Base-by-base conservation (phyloP, 2,329 filamentous ascomycete species). In the Aspergillus novofumigatus region DNA sequence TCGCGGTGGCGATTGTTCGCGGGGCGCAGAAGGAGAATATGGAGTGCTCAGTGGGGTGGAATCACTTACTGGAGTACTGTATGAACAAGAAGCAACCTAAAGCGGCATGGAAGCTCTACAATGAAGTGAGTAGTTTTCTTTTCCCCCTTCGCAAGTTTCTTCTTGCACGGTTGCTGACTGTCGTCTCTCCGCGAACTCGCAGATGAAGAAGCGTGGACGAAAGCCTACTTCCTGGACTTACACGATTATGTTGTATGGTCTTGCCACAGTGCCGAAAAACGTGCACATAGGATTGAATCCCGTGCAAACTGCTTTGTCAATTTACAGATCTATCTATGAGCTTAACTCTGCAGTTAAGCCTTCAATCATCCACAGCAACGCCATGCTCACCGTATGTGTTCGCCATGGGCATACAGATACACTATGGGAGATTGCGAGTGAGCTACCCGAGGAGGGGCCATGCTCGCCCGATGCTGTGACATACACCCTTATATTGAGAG, bases 131-230 rank as follows among this genome's bases (percentile, higher is more conserved):
- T 66, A 25, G 9, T 35, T 48, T 11, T 14, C 29, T 3, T 35
- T 49, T 48, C 14, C 49, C 42, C 51, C n/a, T n/a, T 25, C 26
- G 42, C 1, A 10, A 8, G 26, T 59, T 38, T 23, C 20, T 47
- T 11, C 10, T 55, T 50, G 25, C 29, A 29, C 54, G 28, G 14
- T 20, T 25, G 45, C 51, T 64, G 47, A 56, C 51, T 56, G 51
- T 26, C 28, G 53, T 67, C 59, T 56, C 45, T 38, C 29, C 32
- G 2, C 32, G 6, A 38, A 38, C 10, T 49, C 57, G 11, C 64
- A 91, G 89, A 97, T 99, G 93, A 99, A 97, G 78, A 97, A 97
- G 77, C 84, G 92, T 59, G 87, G 81, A 4, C 89, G 95, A 66
- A 80, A 83, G 26, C 93, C 94, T 1, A 93, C 92, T 70, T 83